phyloP scores from a whole-genome alignment of 2,329 filamentous ascomycete genomes.

The Aspergillus fischeri region DNA sequence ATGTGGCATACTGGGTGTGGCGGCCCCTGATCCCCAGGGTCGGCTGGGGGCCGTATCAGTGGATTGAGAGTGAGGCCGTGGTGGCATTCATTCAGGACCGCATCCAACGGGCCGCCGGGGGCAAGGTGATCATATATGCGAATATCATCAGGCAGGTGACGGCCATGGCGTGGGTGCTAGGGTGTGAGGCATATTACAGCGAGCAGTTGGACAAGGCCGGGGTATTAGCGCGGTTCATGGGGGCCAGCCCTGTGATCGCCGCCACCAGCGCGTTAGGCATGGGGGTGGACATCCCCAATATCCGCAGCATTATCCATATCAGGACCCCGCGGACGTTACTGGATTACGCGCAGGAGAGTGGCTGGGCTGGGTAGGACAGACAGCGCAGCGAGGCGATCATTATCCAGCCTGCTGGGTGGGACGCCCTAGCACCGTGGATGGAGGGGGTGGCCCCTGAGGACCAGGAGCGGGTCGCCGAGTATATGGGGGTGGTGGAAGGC shows the following conservation, averaged over 20 bases:
- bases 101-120: background rate
- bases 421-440: too few relatives aligned
- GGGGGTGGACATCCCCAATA: conserved; percentile 9
- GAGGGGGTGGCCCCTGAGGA: too few relatives aligned
- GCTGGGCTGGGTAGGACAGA: conserved; percentile 1
- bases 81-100: background rate
- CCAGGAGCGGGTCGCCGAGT: too few relatives aligned
- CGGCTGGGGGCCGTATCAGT: background rate
- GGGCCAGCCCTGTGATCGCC: background rate
- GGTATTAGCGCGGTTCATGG: background rate
- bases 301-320: conserved; percentile 7
- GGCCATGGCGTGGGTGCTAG: background rate
- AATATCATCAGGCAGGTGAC: too few relatives aligned
- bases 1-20: conserved; percentile 6
- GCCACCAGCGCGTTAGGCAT: conserved; percentile 7
- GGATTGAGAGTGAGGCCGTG: background rate
- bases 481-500: background rate
- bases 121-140: too few relatives aligned
- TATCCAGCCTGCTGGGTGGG: too few relatives aligned
- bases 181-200: conserved; percentile 2
- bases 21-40: background rate
- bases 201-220: background rate
- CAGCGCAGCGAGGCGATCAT: background rate
- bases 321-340: background rate
- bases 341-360: conserved; percentile 7